Base-by-base conservation (phyloP, 768 basidiomycete genomes). In the Mycena leptocephala region DNA sequence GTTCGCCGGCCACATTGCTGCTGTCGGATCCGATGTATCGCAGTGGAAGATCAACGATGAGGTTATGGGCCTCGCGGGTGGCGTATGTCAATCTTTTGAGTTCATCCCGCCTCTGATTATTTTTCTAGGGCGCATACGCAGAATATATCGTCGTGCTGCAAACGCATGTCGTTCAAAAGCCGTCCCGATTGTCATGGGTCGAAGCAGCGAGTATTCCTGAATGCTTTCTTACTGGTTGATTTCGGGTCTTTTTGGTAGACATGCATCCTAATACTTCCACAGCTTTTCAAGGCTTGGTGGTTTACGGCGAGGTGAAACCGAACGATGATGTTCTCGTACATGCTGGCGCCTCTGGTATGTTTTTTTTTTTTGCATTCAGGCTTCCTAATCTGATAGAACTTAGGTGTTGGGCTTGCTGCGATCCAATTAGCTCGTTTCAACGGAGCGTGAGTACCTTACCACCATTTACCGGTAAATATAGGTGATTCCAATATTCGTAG, bases 201-300 rank as follows among this genome's bases (percentile, higher is more conserved):
- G 93, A 98, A 81, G 96, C 96, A 11, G 96, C 97, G 18, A 93
- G 93, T 78, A 92, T 98, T 48, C 95, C 96, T 0, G 97, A 99
- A 85, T 93, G 91, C 75, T 97, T 94, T 85, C 85, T 98, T 70
- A 98, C 97, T 69, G 96, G 96, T 93, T 78, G 77, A 86, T 62
- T 43, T 53, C 43, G 37, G 32, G 78, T 32, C 71, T 46, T 72
- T 51, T 26, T 46, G 48, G 33, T 28, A 39, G 53, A 4, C 20
- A 55, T 24, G 48, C n/a, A 10, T 32, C 24, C 58, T 74, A 33
- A 72, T 61, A 53, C 20, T 69, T 24, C 58, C 53, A 56, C 77
- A 90, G 90, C 89, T 37, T 90, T 87, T 78, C 89, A 89, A 74
- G 89, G 88, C 16, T 76, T 90, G 22, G 88, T 95, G 59, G 82